Evolutionary conservation across 73 alveolate genomes (phyloP).

Genomic region (Paramecium tetraurelia): DNA sequence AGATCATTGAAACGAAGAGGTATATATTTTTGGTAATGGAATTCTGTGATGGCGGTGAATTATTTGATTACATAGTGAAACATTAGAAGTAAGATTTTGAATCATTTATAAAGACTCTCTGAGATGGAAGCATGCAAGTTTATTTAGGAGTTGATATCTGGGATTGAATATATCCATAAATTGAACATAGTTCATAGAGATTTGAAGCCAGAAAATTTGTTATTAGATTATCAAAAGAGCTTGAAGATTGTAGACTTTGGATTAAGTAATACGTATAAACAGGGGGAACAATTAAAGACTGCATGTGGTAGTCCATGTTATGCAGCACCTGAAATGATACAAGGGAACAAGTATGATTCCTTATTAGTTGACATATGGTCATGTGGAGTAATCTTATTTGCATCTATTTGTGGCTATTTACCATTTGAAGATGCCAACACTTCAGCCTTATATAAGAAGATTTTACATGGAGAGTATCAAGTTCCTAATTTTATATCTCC

Average conservation of each 20-base stretch:
- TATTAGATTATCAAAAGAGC: slow-evolving; percentile 75
- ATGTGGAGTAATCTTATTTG: slow-evolving; percentile 87
- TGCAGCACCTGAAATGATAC: slow-evolving; percentile 76
- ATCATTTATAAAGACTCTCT: slow-evolving; percentile 55
- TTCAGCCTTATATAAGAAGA: slow-evolving; percentile 80
- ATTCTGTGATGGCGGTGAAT: slow-evolving; percentile 91
- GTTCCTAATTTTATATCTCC: slow-evolving; percentile 34
- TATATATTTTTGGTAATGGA: slow-evolving; percentile 91
- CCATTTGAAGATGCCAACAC: slow-evolving; percentile 91
- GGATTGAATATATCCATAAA: slow-evolving; percentile 80
- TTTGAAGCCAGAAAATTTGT: slow-evolving; percentile 89
- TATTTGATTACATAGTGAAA: slow-evolving; percentile 85
- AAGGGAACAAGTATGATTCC: slow-evolving; percentile 82
- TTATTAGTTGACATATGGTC: slow-evolving; percentile 85
- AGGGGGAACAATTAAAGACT: slow-evolving; percentile 50
- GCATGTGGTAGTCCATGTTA: slow-evolving; percentile 72
- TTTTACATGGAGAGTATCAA: slow-evolving; percentile 49
- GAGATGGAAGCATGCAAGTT: slow-evolving; percentile 81
- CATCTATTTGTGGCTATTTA: slow-evolving; percentile 86
- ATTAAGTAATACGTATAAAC: slow-evolving; percentile 30
- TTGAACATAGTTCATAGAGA: slow-evolving; percentile 86
- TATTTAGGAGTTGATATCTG: slow-evolving; percentile 82
- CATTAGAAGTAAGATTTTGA: background rate
- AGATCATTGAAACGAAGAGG: slow-evolving; percentile 68
- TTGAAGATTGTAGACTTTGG: slow-evolving; percentile 85